Base-by-base conservation (phyloP, 129 eudicot genomes). In the Cynara cardunculus region DNA sequence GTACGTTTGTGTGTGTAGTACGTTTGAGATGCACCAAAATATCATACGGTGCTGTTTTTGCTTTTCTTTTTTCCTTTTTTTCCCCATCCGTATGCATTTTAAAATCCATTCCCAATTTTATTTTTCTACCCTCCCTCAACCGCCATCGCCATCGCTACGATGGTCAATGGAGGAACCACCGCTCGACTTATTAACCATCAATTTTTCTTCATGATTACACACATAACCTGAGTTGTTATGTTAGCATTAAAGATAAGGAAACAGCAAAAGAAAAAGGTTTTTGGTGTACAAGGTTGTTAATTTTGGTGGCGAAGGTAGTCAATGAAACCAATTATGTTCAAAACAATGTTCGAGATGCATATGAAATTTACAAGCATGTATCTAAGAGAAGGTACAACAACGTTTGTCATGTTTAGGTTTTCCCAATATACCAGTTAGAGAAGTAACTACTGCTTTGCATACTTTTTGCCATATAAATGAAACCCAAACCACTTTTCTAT, bases 1-100 rank as follows among this genome's bases (percentile, higher is more conserved):
- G 46, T 67, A 30, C 69, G 80, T 30, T 69, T 69, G 82, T 28
- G 82, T 44, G 67, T 5, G 69, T 27, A 28, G 21, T 14, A 69
- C 82, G 82, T 78, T 26, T 69, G 69, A 12, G 46, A 28, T 44
- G 22, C 66, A 25, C 41, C 25, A 64, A 35, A 64, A 13, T 35
- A 65, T 65, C 37, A 37, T 37, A 66, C 28, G 65, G 61, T 65
- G 27, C 25, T 41, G 37, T 64, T 25, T 66, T 41, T 21, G 19
- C 19, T 37, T 35, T 34, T 25, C 41, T 25, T 66, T 65, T 66
- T 25, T 4, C 28, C 27, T 13, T 22, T 62, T 59, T 62, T 16
- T 49, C 22, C 62, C 62, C 62, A 3, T 49, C 0, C 1, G 3
- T 18, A n/a, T n/a, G n/a, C n/a, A n/a, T n/a, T n/a, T n/a, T n/a